Base-by-base conservation (phyloP, 2,329 filamentous ascomycete species). In the Arthroderma uncinatum region DNA sequence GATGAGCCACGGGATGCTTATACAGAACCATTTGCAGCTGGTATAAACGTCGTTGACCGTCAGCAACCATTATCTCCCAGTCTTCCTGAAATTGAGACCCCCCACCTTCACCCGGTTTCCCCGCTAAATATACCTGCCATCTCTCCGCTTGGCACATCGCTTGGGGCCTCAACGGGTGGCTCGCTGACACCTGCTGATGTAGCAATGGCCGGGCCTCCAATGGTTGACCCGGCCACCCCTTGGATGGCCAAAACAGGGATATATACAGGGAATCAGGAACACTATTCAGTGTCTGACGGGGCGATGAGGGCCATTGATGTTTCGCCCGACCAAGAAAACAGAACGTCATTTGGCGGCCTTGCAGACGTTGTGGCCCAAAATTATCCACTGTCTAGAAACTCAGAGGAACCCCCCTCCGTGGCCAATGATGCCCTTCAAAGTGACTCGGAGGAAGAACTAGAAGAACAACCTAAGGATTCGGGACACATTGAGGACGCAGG, bases 91-190 rank as follows among this genome's bases (percentile, higher is more conserved):
- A 68, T 64, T 21, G 65, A 70, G 23, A 72, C 72, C 10, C 73
- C 72, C 9, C 68, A 68, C 12, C 64, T 75, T 19, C 63, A 66
- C 28, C 73, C 71, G 14, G 62, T 73, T 36, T 65, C 68, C 37
- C 74, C 73, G 21, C 68, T 71, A 9, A 70, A 68, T 5, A 65
- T 74, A 36, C 69, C 72, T 9, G 62, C 70, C 42, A 69, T 73
- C 5, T 75, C 73, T 23, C 71, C 73, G 12, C 61, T 74, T 23
- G 59, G 70, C 33, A 64, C 67, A 10, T 8, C 37, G 21, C 8
- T 42, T 7, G 21, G 19, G 28, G 3, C 52, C 14, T 55, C 37
- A 55, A 33, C n/a, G 3, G 23, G 47, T 44, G 19, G 40, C 16
- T 55, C 14, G 2, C 4, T 23, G 12, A 14, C 5, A 14, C 25